Percentiles rank a stretch among this genome's conserved stretches.
These are phyloP conservation scores for Penicillium maclennaniae DNA, from an alignment of 495 filamentous ascomycete genomes.

Conservation along the genomic window DNA sequence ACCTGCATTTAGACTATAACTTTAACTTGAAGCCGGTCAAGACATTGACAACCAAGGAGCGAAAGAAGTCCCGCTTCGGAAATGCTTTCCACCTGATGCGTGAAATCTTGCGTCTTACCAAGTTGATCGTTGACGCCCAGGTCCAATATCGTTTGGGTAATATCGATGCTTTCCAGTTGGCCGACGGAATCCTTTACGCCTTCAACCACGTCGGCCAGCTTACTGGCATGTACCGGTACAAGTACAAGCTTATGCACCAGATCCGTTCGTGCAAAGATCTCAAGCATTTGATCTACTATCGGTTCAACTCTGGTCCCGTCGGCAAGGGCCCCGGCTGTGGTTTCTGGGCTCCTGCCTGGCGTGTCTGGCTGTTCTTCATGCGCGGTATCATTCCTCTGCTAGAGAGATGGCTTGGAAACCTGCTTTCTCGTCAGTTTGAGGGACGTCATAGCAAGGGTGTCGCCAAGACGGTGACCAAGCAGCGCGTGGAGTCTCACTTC, in stretches of 20 bases:
- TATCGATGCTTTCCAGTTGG: slow-evolving; percentile 98
- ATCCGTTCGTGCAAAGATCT: slow-evolving; percentile 98
- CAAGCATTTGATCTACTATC: slow-evolving; percentile 99
- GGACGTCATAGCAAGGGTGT: slow-evolving; percentile 99
- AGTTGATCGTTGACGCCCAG: slow-evolving; percentile 97
- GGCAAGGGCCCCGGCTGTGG: slow-evolving; percentile 98
- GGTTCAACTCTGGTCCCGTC: slow-evolving; percentile 96
- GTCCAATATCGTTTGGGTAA: slow-evolving; percentile 98
- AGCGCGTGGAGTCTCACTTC: slow-evolving; percentile 98
- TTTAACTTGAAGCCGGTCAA: slow-evolving; percentile 99
- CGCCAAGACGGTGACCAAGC: slow-evolving; percentile 98
- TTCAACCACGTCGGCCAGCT: slow-evolving; percentile 99
- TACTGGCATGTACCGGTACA: slow-evolving; percentile 99
- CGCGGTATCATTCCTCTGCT: slow-evolving; percentile 94
- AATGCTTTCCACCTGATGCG: slow-evolving; percentile 99
- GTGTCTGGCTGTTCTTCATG: slow-evolving; percentile 99
- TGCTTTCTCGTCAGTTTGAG: slow-evolving; percentile 96
- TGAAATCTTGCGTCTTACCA: slow-evolving; percentile 95
- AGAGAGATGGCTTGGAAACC: slow-evolving; percentile 95
- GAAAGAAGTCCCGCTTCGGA: slow-evolving; percentile 99
- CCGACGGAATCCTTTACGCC: slow-evolving; percentile 96
- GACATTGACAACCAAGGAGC: slow-evolving; percentile 97
- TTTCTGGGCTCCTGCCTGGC: slow-evolving; percentile 99
- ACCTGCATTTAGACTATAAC: slow-evolving; percentile 98
- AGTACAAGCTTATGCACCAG: slow-evolving; percentile 99